Evolutionary conservation across 192 early-diverging fungal genomes (phyloP), one percentile per base, ranked within the genome.

Genomic region (Entophlyctis luteolus): DNA sequence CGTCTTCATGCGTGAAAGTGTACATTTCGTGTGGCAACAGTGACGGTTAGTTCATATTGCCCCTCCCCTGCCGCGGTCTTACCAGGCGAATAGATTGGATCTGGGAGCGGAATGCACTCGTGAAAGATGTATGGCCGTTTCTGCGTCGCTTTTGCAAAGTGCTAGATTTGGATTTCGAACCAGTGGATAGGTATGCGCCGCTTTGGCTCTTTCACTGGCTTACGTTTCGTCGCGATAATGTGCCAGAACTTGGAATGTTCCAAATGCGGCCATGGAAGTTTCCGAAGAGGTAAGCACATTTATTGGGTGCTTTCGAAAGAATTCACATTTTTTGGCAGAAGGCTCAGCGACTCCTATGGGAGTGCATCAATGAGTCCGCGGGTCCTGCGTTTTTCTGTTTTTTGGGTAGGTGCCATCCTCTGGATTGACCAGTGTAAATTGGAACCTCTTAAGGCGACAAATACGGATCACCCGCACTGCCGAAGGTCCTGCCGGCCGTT

Each of bases 71-170:
- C 25, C 2, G 23, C 1, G 14, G 18, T 2, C 50, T 53, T 53
- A 27, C n/a, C n/a, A n/a, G n/a, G n/a, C 16, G 8, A 10, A 16
- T 46, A 63, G 60, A 63, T 32, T 63, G 42, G 39, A n/a, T 37
- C 25, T 63, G 60, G 60, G 71, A 72, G 36, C 62, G 71, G n/a
- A 72, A 72, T 34, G 65, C 71, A 4, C 71, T 72, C 16, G 47
- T 22, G 6, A 67, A 59, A 49, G 71, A 72, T 38, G 71, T 72
- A 8, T 67, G 38, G 38, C 71, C 71, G 0, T 72, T 59, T 31
- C 35, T 72, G 31, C 32, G 54, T 25, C 28, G 63, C 29, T 67
- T 72, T 31, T 68, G 57, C 32, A 23, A 48, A 12, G 47, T 55
- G n/a, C 48, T 72, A 1, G 63, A 57, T 28, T 14, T 72, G 39